Conservation (phyloP, 176 grass and related monocot species). For the Aegilops umbellulata region DNA sequence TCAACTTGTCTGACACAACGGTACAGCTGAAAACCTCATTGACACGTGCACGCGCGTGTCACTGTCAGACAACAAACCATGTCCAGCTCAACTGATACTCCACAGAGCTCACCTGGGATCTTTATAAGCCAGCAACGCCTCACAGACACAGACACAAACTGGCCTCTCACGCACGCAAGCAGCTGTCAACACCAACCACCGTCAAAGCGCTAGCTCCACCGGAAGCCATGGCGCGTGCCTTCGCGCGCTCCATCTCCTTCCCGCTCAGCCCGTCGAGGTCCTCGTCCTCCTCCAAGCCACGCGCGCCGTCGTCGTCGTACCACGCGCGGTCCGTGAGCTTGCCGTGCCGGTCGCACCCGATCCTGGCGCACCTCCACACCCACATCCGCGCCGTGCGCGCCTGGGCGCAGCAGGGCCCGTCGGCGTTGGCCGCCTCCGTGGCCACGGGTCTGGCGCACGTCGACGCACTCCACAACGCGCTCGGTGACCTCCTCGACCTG, state of each 20-base stretch:
- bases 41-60: neutral
- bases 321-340: slow-evolving; percentile 28
- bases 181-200: neutral
- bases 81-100: neutral
- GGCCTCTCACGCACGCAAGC: neutral
- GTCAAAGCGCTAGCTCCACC: neutral
- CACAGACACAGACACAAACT: neutral
- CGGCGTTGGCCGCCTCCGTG: neutral
- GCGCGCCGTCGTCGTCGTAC: too few species aligned
- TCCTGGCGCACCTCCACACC: slow-evolving; percentile 54
- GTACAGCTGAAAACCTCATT: too few species aligned
- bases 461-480: slow-evolving; percentile 48
- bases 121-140: neutral
- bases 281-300: neutral
- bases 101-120: neutral
- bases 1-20: slow-evolving; percentile 10
- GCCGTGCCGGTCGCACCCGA: slow-evolving; percentile 66
- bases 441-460: slow-evolving; percentile 39
- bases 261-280: slow-evolving; percentile 51
- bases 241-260: slow-evolving; percentile 70
- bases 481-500: slow-evolving; percentile 51
- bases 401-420: slow-evolving; percentile 38
- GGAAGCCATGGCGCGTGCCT: slow-evolving; percentile 48
- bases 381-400: slow-evolving; percentile 49
- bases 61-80: neutral